Base-by-base conservation (phyloP, 2,329 filamentous ascomycete genomes). In the Juglanconis juglandina region DNA sequence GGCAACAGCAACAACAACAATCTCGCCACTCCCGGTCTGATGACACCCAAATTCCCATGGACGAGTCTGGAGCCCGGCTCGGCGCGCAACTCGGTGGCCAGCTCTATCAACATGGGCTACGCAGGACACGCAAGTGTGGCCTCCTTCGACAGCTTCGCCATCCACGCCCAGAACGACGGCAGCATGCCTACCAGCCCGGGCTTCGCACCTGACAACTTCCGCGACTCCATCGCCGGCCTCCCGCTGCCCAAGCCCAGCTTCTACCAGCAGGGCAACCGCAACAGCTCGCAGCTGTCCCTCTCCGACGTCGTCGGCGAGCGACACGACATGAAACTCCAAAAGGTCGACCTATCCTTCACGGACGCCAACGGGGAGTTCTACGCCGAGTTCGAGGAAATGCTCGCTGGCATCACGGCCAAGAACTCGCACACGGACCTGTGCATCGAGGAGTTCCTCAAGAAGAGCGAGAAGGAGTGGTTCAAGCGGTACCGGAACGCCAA, bases 391-490 rank as follows among this genome's bases (percentile, higher is more conserved):
- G 81, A 84, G 63, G 78, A 81, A 69, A 83, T 78, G 68, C 77
- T 88, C 1, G 79, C 83, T 30, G 71, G 72, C 4, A 74, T 89
- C 11, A 73, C 68, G 49, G 84, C 81, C 14, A 77, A 80, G 64
- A 87, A 82, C 63, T 87, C 85, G 0, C 80, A 84, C 64, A 79
- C 74, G 1, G 76, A 81, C 32, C 75, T 88, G 11, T 89, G 86
- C 68, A 87, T 89, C 63, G 87, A 89, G 66, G 79, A 86, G 53
- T 89, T 83, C 69, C 75, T 89, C 17, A 80, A 83, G 64, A 85
- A 85, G 69, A 86, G 84, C 44, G 86, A 89, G 72, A 88, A 87
- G 76, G 80, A 85, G 64, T 89, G 87, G 87, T 89, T 86, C 68
- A 76, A 79, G 59, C 75, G 79, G 37, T 82, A 86, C 68, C 77